Evolutionary conservation across 345 rosid species (phyloP).

Genomic region (Camelina sativa): DNA sequence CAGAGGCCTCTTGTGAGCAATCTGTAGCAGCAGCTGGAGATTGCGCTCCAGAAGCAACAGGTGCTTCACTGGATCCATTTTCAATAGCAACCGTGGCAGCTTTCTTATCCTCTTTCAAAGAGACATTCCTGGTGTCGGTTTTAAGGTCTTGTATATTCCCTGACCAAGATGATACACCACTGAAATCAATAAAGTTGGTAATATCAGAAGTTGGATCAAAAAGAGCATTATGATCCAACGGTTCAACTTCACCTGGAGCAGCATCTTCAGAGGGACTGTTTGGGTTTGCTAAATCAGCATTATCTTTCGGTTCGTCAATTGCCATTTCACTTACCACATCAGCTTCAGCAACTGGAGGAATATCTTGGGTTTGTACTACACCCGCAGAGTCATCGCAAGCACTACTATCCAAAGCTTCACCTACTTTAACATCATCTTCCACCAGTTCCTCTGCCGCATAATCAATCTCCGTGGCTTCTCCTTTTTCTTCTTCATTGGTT

Average conservation of each 20-base stretch:
- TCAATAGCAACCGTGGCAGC: conserved; percentile 31
- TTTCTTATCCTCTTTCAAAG: conserved; percentile 39
- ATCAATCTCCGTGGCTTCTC: conserved; percentile 63
- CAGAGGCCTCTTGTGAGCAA: neutral
- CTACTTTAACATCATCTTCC: conserved; percentile 42
- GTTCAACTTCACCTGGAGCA: conserved; percentile 47
- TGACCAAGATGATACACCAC: conserved; percentile 47
- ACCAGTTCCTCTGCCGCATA: conserved; percentile 52
- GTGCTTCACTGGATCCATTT: conserved; percentile 14
- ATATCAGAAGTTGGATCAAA: conserved; percentile 45
- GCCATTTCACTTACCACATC: conserved; percentile 37
- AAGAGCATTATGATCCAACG: conserved; percentile 44
- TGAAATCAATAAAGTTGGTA: conserved; percentile 52
- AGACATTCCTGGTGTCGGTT: conserved; percentile 26
- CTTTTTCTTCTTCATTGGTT: conserved; percentile 36
- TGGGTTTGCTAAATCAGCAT: conserved; percentile 35
- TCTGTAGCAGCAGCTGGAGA: conserved; percentile 27
- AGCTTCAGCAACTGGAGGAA: conserved; percentile 40
- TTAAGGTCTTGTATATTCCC: conserved; percentile 46
- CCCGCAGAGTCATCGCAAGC: too few species aligned
- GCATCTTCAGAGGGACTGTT: conserved; percentile 30
- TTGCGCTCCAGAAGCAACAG: neutral
- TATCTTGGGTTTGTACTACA: too few species aligned
- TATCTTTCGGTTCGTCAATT: conserved; percentile 41
- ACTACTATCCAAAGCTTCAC: conserved; percentile 47